Evolutionary conservation across 1,284 basidiomycete species (phyloP).

Genomic region (Microbotryum intermedium): DNA sequence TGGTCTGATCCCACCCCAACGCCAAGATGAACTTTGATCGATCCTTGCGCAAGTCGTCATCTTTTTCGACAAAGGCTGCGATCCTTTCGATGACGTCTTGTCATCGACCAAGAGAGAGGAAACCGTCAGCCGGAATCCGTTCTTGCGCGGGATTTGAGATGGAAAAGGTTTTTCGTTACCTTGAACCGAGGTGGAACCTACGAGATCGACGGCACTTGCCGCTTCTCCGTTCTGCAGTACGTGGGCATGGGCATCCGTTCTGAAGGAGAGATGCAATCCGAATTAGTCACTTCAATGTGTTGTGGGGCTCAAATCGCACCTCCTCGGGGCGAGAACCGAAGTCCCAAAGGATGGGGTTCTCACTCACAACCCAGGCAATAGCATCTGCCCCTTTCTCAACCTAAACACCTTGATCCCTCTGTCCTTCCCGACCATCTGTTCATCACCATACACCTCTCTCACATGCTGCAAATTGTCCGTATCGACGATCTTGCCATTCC

Average conservation of each 20-base stretch:
- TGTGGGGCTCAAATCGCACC: no score
- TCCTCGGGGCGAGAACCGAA: no score
- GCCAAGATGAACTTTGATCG: conserved; percentile 64
- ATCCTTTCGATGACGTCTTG: conserved; percentile 56
- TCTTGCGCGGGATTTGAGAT: not conserved
- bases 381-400: conserved; percentile 2
- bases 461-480: conserved; percentile 6
- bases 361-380: conserved; percentile 18
- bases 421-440: not conserved
- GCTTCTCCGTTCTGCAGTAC: conserved; percentile 60
- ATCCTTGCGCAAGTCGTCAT: conserved; percentile 49
- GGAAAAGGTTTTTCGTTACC: conserved; percentile 41
- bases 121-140: not conserved
- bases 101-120: not conserved
- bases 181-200: conserved; percentile 51
- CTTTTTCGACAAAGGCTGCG: conserved; percentile 53
- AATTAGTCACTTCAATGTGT: no score
- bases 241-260: conserved; percentile 66
- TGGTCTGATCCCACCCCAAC: conserved; percentile 87
- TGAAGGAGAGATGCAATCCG: not conserved
- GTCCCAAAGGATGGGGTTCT: not conserved
- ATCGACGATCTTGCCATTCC: conserved; percentile 1
- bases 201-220: conserved; percentile 51
- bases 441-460: conserved; percentile 21
- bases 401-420: conserved; percentile 18